phyloP scores from a whole-genome alignment of 2,329 filamentous ascomycete genomes.

The Aspergillus caelatus region DNA sequence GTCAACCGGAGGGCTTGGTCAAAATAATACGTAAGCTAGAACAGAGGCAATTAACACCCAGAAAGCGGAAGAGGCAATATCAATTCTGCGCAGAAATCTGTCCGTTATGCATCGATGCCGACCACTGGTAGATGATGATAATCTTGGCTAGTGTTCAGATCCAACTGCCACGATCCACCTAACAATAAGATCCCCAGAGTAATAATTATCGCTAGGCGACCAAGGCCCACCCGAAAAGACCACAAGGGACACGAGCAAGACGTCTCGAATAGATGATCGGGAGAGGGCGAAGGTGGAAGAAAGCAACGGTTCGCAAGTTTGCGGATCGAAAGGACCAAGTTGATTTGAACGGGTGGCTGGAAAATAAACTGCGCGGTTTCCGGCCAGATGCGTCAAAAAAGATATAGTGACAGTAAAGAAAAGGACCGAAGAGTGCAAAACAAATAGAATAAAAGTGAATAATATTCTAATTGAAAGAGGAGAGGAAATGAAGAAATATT shows the following conservation, averaged over 20 bases:
- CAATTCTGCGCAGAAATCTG: conserved; percentile 12
- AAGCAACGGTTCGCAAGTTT: conserved; percentile 27
- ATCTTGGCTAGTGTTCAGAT: conserved; percentile 18
- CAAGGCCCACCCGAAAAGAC: conserved; percentile 21
- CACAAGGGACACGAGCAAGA: conserved; percentile 24
- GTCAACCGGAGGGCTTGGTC: conserved; percentile 16
- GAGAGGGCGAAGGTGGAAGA: conserved; percentile 25
- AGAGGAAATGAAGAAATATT: conserved; percentile 20
- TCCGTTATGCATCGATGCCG: conserved; percentile 17
- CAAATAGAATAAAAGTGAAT: conserved; percentile 18
- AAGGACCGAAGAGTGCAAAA: conserved; percentile 17
- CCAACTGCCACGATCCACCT: conserved; percentile 19
- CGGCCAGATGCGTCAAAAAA: conserved; percentile 25
- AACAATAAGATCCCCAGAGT: conserved; percentile 18
- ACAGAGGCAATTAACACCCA: conserved; percentile 10
- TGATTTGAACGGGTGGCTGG: conserved; percentile 33
- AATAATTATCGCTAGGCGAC: conserved; percentile 21
- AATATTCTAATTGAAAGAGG: conserved; percentile 15
- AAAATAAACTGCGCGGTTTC: conserved; percentile 33
- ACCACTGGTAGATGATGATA: conserved; percentile 10
- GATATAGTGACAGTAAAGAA: conserved; percentile 12
- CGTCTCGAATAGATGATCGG: conserved; percentile 21
- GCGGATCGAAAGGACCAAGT: conserved; percentile 38
- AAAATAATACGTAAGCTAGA: conserved; percentile 26
- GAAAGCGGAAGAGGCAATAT: conserved; percentile 15